These are phyloP conservation scores for Coemansia sp. DNA, from an alignment of 192 early-diverging fungal species.

Conservation along the genomic window DNA sequence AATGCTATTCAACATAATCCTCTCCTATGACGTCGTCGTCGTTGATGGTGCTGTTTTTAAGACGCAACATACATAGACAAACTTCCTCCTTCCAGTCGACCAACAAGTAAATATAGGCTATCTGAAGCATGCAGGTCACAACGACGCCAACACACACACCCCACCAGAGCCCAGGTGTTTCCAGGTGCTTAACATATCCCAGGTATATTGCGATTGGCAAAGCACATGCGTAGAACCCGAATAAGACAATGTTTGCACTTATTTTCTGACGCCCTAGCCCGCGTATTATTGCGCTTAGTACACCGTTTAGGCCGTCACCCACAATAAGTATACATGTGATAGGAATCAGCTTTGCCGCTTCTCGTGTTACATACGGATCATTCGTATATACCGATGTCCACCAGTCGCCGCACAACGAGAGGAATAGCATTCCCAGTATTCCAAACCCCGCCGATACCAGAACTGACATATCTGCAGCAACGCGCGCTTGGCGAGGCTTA, in stretches of 20 bases:
- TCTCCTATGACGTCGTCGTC: background rate
- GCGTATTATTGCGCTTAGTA: slow-evolving; percentile 56
- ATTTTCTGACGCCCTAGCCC: slow-evolving; percentile 53
- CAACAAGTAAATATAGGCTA: slow-evolving; percentile 16
- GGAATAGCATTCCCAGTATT: slow-evolving; percentile 3
- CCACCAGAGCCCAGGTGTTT: slow-evolving; percentile 29
- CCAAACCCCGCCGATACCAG: slow-evolving; percentile 57
- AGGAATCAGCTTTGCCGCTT: slow-evolving; percentile 70
- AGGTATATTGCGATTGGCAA: slow-evolving; percentile 50
- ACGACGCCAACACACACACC: slow-evolving; percentile 23
- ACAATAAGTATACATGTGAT: slow-evolving; percentile 66
- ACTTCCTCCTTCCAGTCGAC: slow-evolving; percentile 39
- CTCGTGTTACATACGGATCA: slow-evolving; percentile 63
- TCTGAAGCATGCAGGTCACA: slow-evolving; percentile 14
- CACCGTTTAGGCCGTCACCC: slow-evolving; percentile 60
- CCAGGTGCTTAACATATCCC: slow-evolving; percentile 26
- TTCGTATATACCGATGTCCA: slow-evolving; percentile 59
- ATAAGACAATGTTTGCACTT: slow-evolving; percentile 46
- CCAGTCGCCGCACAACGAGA: slow-evolving; percentile 21
- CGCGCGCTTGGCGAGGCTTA: slow-evolving; percentile 59
- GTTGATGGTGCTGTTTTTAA: slow-evolving; percentile 5
- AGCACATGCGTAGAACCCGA: slow-evolving; percentile 48
- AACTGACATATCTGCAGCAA: slow-evolving; percentile 57
- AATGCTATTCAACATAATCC: background rate
- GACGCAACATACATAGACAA: slow-evolving; percentile 14